Conservation (phyloP, 2,329 filamentous ascomycete genomes). For the Fusarium sp. region DNA sequence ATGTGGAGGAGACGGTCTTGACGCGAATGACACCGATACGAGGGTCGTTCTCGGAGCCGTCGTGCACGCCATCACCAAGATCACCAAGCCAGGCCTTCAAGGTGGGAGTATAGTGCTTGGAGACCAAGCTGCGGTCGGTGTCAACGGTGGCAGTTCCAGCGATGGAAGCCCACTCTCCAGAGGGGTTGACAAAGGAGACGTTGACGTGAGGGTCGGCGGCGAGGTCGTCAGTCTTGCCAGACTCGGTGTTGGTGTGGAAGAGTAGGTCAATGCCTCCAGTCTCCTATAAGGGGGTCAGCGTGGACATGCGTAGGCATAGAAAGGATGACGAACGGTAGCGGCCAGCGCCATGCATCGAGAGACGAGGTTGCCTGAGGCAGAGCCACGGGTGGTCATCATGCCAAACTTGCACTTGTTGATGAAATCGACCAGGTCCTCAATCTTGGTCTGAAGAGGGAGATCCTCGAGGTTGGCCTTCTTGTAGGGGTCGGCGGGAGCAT, state of each 20-base stretch:
- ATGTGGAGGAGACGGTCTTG: slow-evolving; percentile 78
- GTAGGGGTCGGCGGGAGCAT: slow-evolving; percentile 80
- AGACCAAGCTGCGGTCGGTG: slow-evolving; percentile 75
- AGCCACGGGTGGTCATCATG: slow-evolving; percentile 86
- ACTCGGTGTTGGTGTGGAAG: slow-evolving; percentile 93
- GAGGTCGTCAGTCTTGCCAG: slow-evolving; percentile 87
- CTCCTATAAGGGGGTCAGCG: slow-evolving; percentile 65
- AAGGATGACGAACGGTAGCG: slow-evolving; percentile 70
- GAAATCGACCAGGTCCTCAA: slow-evolving; percentile 79
- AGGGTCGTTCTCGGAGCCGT: slow-evolving; percentile 84
- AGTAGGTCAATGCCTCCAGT: slow-evolving; percentile 82
- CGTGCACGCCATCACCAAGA: slow-evolving; percentile 83
- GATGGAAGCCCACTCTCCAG: slow-evolving; percentile 88
- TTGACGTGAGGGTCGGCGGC: slow-evolving; percentile 80
- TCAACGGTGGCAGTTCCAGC: slow-evolving; percentile 79
- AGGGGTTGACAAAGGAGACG: slow-evolving; percentile 80
- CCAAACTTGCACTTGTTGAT: slow-evolving; percentile 82
- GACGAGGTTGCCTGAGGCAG: slow-evolving; percentile 73
- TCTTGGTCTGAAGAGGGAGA: slow-evolving; percentile 76
- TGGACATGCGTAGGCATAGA: neutral
- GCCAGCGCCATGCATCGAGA: slow-evolving; percentile 91
- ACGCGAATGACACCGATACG: slow-evolving; percentile 85
- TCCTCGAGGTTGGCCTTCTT: slow-evolving; percentile 78
- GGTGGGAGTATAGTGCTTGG: slow-evolving; percentile 79
- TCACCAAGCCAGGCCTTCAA: slow-evolving; percentile 91